phyloP scores from a whole-genome alignment of 2,329 filamentous ascomycete genomes.

The Calonectria henricotiae region DNA sequence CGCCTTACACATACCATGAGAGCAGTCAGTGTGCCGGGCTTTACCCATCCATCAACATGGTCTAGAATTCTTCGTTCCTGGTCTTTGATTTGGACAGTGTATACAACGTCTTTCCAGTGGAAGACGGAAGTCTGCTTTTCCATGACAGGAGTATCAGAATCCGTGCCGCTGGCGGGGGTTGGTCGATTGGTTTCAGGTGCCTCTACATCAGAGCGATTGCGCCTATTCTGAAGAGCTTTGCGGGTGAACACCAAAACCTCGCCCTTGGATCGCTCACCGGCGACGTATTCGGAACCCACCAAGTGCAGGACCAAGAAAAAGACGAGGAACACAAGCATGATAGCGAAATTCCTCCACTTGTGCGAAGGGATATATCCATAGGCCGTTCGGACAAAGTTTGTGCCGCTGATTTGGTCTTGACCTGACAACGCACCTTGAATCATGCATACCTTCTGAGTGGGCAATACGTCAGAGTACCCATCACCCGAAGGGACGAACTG shows the following conservation, averaged over 20 bases:
- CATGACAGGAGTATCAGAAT: not conserved
- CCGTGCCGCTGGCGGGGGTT: not conserved
- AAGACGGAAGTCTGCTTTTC: not conserved
- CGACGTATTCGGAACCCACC: not conserved
- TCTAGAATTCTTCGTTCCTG: not conserved
- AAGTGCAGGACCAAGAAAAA: not conserved
- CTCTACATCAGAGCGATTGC: not conserved
- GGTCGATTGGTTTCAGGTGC: not conserved
- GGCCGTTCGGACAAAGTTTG: too few species aligned
- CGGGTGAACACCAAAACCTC: not conserved
- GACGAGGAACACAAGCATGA: not conserved
- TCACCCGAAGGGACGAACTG: too few species aligned
- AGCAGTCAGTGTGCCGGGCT: not conserved
- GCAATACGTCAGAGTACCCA: too few species aligned
- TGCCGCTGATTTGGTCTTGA: too few species aligned
- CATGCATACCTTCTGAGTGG: too few species aligned
- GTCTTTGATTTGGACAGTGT: not conserved
- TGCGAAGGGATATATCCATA: too few species aligned
- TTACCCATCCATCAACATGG: not conserved
- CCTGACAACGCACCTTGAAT: too few species aligned
- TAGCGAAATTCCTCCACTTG: not conserved
- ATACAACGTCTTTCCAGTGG: not conserved
- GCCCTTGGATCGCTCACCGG: not conserved
- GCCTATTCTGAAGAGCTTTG: not conserved
- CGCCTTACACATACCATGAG: not conserved